These are phyloP conservation scores for Hyaloperonospora brassicae DNA, from an alignment of 352 stramenopile species.

Conservation along the genomic window DNA sequence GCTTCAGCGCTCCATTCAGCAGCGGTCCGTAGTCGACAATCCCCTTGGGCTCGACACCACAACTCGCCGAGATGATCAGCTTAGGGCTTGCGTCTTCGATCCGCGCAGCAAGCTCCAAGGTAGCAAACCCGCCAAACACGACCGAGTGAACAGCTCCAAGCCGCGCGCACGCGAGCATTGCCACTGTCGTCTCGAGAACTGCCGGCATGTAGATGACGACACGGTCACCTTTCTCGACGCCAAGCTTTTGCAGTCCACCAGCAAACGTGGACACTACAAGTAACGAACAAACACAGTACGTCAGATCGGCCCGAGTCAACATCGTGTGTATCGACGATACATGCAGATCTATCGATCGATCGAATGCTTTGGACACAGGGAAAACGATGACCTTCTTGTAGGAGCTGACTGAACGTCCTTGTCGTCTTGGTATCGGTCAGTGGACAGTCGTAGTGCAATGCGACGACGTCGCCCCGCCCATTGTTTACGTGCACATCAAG, in stretches of 20 bases:
- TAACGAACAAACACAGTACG: conserved; percentile 1
- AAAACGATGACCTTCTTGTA: conserved; percentile 47
- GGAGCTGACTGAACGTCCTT: conserved; percentile 67
- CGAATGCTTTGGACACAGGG: too few species aligned
- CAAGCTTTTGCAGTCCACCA: conserved; percentile 45
- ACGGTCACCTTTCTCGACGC: conserved; percentile 82
- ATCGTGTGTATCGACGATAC: background rate
- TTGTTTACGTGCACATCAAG: conserved; percentile 50
- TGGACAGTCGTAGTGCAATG: conserved; percentile 54
- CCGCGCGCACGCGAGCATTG: conserved; percentile 95
- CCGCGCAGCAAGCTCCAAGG: conserved; percentile 69
- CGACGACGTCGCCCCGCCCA: conserved; percentile 44
- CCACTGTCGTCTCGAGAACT: conserved; percentile 91
- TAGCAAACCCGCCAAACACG: conserved; percentile 86
- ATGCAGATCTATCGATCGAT: too few species aligned
- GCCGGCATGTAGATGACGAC: conserved; percentile 97
- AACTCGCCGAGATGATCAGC: conserved; percentile 63
- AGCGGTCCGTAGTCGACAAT: conserved; percentile 72
- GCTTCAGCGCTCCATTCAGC: conserved; percentile 60
- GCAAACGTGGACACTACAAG: conserved; percentile 53
- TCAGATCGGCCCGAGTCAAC: background rate
- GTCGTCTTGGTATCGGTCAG: conserved; percentile 49
- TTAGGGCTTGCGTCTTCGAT: conserved; percentile 82
- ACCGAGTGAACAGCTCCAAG: conserved; percentile 93
- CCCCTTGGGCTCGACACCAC: conserved; percentile 61